Base-by-base conservation (phyloP, 495 filamentous ascomycete species). In the Tuber magnatum region DNA sequence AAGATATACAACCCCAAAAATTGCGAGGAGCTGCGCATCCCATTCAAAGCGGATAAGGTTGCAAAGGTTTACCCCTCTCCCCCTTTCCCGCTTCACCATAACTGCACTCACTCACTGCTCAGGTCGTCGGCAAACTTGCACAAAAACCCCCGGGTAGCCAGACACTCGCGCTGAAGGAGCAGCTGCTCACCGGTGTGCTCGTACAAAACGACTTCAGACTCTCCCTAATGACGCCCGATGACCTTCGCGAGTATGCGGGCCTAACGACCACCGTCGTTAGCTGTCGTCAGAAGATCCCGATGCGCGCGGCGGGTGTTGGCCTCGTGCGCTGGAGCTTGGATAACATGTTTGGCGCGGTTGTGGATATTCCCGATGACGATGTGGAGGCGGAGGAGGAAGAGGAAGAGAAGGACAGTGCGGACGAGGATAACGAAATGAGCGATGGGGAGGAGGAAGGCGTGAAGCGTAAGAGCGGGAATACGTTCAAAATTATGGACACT, bases 131-230 rank as follows among this genome's bases (percentile, higher is more conserved):
- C 74, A 95, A 93, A 83, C 87, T 99, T 24, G 95, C 95, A 20
- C 87, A 93, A 40, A 89, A 94, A 46, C 86, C 91, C 1, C 92
- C 92, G 42, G 90, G 92, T 1, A 72, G 65, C 28, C 40, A 42
- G 61, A 42, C 79, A 4, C 39, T 75, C 16, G 76, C 78, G 18
- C 41, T 75, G 46, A 82, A 74, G 74, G 81, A 84, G 0, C 85
- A 87, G 65, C 83, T 97, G 28, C 89, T 99, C 80, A 90, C 90
- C 8, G 95, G 96, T 41, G 95, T 99, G 6, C 85, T 99, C 9
- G 94, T 99, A 40, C 94, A 98, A 80, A 97, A 94, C 81, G 95
- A 97, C 78, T 98, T 98, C 83, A 95, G 97, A 82, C 87, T 98
- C 85, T 92, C 91, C 0, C 86, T 99, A 12, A 98, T 99, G 95